phyloP scores from a whole-genome alignment of 2,329 filamentous ascomycete species.

The Coniochaeta prunicola region DNA sequence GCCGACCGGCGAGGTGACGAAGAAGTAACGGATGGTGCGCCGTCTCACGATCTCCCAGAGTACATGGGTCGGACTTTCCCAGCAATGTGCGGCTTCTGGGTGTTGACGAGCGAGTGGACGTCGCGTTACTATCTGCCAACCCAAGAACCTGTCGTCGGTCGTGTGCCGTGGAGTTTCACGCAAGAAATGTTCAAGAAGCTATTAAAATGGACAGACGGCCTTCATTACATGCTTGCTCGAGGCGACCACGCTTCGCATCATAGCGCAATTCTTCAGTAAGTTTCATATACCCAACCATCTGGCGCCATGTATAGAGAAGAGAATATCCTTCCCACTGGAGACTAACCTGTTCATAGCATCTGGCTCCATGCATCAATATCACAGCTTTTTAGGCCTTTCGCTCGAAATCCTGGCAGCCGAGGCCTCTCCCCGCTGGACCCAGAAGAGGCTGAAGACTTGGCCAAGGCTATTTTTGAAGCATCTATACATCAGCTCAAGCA shows the following conservation, averaged over 20 bases:
- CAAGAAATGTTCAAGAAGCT: slow-evolving; percentile 8
- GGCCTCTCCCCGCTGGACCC: background rate
- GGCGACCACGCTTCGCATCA: slow-evolving; percentile 7
- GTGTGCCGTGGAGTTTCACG: slow-evolving; percentile 8
- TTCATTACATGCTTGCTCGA: slow-evolving; percentile 5
- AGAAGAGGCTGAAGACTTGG: background rate
- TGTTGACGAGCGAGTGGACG: slow-evolving; percentile 7
- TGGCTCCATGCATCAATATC: slow-evolving; percentile 8
- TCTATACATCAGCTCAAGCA: slow-evolving; percentile 13
- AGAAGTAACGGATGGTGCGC: background rate
- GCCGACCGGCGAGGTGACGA: background rate
- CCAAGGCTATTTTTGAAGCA: slow-evolving; percentile 1
- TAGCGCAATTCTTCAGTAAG: slow-evolving; percentile 9
- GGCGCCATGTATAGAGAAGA: background rate
- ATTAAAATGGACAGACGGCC: slow-evolving; percentile 9
- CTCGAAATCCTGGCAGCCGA: background rate
- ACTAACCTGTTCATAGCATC: slow-evolving; percentile 3
- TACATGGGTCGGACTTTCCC: slow-evolving; percentile 12
- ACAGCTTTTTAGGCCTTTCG: slow-evolving; percentile 11
- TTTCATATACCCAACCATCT: background rate
- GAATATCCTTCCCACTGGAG: background rate
- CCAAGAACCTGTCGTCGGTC: slow-evolving; percentile 2
- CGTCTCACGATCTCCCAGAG: slow-evolving; percentile 8
- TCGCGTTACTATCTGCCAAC: slow-evolving; percentile 6
- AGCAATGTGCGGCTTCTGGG: slow-evolving; percentile 9